A percentile compares a stretch with the other conserved stretches of the same genome.
These are phyloP conservation scores for Secale cereale DNA, from an alignment of 176 grass and related monocot genomes.

Conservation along the genomic window DNA sequence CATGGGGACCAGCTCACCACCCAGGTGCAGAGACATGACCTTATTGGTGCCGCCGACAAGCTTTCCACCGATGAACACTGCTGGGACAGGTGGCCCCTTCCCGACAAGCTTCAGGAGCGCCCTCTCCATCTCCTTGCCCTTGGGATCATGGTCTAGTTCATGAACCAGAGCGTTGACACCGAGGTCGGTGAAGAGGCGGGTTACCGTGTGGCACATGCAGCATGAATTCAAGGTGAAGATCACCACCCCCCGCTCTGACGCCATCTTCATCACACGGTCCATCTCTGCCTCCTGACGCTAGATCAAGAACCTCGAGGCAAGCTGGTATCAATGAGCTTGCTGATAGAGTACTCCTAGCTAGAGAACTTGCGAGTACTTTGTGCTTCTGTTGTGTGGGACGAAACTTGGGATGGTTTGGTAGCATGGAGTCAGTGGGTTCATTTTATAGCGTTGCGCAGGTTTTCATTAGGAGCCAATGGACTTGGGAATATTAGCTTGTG, in stretches of 20 bases:
- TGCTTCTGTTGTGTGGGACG: not conserved
- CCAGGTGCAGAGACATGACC: conserved; percentile 66
- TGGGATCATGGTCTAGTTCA: conserved; percentile 52
- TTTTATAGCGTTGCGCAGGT: conserved; percentile 28
- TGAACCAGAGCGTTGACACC: conserved; percentile 51
- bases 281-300: not conserved
- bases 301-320: not conserved
- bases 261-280: conserved; percentile 60
- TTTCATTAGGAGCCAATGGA: not conserved
- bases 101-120: conserved; percentile 46
- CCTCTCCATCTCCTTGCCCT: conserved; percentile 58
- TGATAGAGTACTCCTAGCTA: not conserved
- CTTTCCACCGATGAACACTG: conserved; percentile 54
- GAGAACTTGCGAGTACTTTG: not conserved
- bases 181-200: conserved; percentile 54
- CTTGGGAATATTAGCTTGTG: not conserved
- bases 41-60: conserved; percentile 52
- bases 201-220: conserved; percentile 86
- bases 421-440: not conserved
- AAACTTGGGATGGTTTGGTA: conserved; percentile 20
- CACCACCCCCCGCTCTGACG: conserved; percentile 63
- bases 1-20: conserved; percentile 47
- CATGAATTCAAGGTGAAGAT: conserved; percentile 75
- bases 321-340: not conserved
- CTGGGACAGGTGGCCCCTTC: conserved; percentile 28